Percentiles rank a stretch among this genome's conserved stretches.
Evolutionary conservation across 2,329 filamentous ascomycete genomes (phyloP).

Genomic region (Stachybotrys elegans): DNA sequence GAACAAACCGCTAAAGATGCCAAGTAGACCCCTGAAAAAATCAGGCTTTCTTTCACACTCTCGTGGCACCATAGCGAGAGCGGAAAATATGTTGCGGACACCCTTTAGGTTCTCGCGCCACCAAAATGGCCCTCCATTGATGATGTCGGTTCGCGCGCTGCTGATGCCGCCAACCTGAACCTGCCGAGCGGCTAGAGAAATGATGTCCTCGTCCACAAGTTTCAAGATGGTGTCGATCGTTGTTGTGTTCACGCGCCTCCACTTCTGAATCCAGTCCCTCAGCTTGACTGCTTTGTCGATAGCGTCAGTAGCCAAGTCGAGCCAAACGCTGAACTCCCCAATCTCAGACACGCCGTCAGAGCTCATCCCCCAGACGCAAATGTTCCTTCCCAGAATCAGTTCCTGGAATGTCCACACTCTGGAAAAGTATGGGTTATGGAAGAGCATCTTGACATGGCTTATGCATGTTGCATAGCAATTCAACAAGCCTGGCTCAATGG

Average conservation of each 20-base stretch:
- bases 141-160: constrained; percentile 8
- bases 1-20: constrained; percentile 7
- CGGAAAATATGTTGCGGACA: constrained; percentile 26
- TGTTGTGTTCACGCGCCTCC: background rate
- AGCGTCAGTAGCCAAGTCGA: constrained; percentile 1
- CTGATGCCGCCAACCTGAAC: constrained; percentile 5
- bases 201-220: constrained; percentile 1
- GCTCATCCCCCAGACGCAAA: constrained; percentile 16
- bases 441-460: constrained; percentile 10
- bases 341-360: background rate
- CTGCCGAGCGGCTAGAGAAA: background rate
- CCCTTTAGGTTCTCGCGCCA: constrained; percentile 25
- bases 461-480: constrained; percentile 4
- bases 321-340: background rate
- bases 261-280: background rate
- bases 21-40: constrained; percentile 6
- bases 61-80: constrained; percentile 20
- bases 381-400: constrained; percentile 23
- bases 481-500: background rate
- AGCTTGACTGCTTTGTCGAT: constrained; percentile 3
- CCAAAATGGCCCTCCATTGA: constrained; percentile 23
- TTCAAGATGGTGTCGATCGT: constrained; percentile 1
- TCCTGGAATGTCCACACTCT: constrained; percentile 24
- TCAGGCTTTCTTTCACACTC: constrained; percentile 8
- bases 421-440: constrained; percentile 19